Conservation (phyloP, 2,329 filamentous ascomycete species). For the Fusarium sublunatum region DNA sequence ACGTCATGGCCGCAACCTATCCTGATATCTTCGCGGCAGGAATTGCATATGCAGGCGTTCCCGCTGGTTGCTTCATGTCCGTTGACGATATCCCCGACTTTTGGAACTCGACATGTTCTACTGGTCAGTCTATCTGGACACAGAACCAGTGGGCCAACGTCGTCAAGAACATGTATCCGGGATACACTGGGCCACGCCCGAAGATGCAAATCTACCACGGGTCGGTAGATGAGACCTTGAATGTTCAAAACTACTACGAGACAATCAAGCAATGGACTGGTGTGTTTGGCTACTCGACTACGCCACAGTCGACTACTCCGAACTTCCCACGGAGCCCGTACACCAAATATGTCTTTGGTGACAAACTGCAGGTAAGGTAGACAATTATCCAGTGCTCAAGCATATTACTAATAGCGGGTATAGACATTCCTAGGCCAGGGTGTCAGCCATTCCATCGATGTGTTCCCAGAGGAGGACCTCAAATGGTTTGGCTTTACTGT, state of each 20-base stretch:
- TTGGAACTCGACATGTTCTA: constrained; percentile 67
- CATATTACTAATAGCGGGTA: not conserved
- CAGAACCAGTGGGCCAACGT: constrained; percentile 56
- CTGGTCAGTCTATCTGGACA: constrained; percentile 59
- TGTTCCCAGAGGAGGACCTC: constrained; percentile 34
- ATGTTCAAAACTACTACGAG: constrained; percentile 67
- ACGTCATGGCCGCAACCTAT: constrained; percentile 64
- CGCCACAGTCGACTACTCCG: constrained; percentile 45
- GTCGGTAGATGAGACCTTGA: constrained; percentile 60
- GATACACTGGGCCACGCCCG: constrained; percentile 61
- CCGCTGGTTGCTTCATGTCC: constrained; percentile 64
- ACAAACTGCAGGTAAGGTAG: constrained; percentile 32
- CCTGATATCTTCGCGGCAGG: constrained; percentile 65
- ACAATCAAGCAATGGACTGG: constrained; percentile 67
- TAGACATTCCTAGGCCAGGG: constrained; percentile 36
- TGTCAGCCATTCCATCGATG: constrained; percentile 32
- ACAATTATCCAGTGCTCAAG: rapidly evolving
- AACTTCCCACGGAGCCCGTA: constrained; percentile 54
- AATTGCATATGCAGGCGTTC: constrained; percentile 63
- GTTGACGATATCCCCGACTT: constrained; percentile 55
- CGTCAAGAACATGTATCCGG: constrained; percentile 61
- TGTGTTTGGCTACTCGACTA: constrained; percentile 57
- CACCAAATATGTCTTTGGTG: constrained; percentile 54
- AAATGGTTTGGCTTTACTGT: constrained; percentile 37
- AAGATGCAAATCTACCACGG: constrained; percentile 71